phyloP scores from a whole-genome alignment of 129 eudicot genomes.

The Tanacetum coccineum region DNA sequence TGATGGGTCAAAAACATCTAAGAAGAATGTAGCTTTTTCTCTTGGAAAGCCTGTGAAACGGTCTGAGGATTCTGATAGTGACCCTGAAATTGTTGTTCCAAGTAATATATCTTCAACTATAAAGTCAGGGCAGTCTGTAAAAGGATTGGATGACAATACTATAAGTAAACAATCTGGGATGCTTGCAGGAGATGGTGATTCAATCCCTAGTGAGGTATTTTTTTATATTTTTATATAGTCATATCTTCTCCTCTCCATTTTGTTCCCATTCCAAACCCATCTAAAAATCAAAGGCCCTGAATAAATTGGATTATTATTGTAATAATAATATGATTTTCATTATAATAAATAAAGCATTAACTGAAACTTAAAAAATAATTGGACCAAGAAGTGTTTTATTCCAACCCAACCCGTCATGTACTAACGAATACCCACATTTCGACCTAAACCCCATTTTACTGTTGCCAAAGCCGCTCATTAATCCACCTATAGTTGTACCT shows the following conservation, averaged over 20 bases:
- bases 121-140: constrained; percentile 35
- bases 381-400: too few species aligned
- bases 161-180: constrained; percentile 37
- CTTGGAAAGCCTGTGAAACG: constrained; percentile 44
- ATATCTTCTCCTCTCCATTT: not conserved
- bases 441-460: too few species aligned
- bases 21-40: constrained; percentile 33
- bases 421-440: too few species aligned
- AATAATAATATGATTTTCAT: too few species aligned
- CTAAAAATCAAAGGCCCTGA: too few species aligned
- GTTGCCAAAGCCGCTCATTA: too few species aligned
- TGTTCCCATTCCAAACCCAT: too few species aligned
- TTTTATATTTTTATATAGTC: not conserved
- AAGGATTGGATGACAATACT: constrained; percentile 29
- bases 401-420: too few species aligned
- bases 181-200: constrained; percentile 49
- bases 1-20: constrained; percentile 40
- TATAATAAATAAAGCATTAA: too few species aligned
- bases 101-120: constrained; percentile 24
- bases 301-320: too few species aligned
- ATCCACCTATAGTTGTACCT: too few species aligned
- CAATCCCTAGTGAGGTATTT: constrained; percentile 84
- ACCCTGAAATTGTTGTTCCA: constrained; percentile 33
- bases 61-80: constrained; percentile 49
- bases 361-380: too few species aligned